These are phyloP conservation scores for Metschnikowia continentalis DNA, from an alignment of 805 yeast species.

Conservation along the genomic window DNA sequence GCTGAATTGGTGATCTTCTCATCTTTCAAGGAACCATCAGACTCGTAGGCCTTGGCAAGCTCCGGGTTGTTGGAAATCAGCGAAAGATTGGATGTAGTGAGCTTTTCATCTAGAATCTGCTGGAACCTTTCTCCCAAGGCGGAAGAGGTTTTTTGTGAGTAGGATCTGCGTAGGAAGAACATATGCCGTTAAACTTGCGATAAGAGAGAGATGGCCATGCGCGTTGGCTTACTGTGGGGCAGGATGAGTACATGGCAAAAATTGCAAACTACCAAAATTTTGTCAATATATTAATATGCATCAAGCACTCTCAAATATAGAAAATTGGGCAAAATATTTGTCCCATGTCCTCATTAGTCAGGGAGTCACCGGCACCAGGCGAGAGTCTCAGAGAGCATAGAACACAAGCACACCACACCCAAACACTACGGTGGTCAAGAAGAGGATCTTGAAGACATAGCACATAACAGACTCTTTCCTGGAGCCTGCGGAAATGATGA, in stretches of 20 bases:
- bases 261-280: background rate
- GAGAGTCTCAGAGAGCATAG: slow-evolving; percentile 23
- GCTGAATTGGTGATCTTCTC: slow-evolving; percentile 6
- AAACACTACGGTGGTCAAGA: slow-evolving; percentile 27
- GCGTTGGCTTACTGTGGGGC: background rate
- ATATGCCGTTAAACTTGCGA: background rate
- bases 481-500: slow-evolving; percentile 37
- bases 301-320: background rate
- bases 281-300: background rate
- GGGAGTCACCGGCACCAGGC: slow-evolving; percentile 1
- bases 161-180: background rate
- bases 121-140: slow-evolving; percentile 32
- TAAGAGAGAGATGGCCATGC: background rate
- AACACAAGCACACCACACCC: slow-evolving; percentile 35
- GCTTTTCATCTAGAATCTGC: slow-evolving; percentile 30
- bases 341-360: background rate
- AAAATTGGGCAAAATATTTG: background rate
- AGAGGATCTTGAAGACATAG: slow-evolving; percentile 27
- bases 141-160: slow-evolving; percentile 4
- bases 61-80: background rate
- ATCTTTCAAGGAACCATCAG: slow-evolving; percentile 2
- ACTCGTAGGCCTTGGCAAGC: background rate
- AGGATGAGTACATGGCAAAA: background rate
- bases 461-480: slow-evolving; percentile 30
- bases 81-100: slow-evolving; percentile 15